phyloP scores from a whole-genome alignment of 2,329 filamentous ascomycete species.

The Myriosclerotinia duriaeana region DNA sequence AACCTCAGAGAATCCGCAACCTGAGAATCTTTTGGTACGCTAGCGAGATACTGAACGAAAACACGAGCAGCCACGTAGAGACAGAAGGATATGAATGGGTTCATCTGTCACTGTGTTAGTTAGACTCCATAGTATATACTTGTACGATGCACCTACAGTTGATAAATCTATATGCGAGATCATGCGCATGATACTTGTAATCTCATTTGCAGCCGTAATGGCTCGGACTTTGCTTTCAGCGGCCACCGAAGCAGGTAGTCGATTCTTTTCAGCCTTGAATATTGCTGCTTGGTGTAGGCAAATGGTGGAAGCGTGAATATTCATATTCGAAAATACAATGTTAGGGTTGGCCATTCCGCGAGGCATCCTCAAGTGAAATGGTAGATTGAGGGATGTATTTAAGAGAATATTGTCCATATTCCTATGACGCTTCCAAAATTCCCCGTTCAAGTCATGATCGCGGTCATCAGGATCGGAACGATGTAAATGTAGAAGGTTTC shows the following conservation, averaged over 20 bases:
- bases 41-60: constrained; percentile 96
- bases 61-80: constrained; percentile 94
- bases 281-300: constrained; percentile 98
- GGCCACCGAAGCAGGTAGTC: constrained; percentile 71
- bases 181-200: constrained; percentile 92
- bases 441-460: constrained; percentile 84
- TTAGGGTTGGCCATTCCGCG: constrained; percentile 75
- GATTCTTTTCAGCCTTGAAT: constrained; percentile 91
- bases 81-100: constrained; percentile 92
- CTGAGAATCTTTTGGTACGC: constrained; percentile 78
- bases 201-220: constrained; percentile 89
- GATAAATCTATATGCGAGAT: constrained; percentile 87
- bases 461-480: constrained; percentile 77
- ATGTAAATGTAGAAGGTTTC: constrained; percentile 88
- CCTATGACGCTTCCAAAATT: constrained; percentile 93
- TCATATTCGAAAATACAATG: constrained; percentile 93
- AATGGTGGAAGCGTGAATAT: constrained; percentile 92
- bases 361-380: constrained; percentile 76
- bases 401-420: constrained; percentile 86
- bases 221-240: constrained; percentile 91
- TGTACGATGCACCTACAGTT: constrained; percentile 56
- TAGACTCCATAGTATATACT: not conserved
- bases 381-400: constrained; percentile 82
- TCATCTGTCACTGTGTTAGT: constrained; percentile 64
- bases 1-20: constrained; percentile 83